Base-by-base conservation (phyloP, 2,329 filamentous ascomycete species). In the Talaromyces piceae region DNA sequence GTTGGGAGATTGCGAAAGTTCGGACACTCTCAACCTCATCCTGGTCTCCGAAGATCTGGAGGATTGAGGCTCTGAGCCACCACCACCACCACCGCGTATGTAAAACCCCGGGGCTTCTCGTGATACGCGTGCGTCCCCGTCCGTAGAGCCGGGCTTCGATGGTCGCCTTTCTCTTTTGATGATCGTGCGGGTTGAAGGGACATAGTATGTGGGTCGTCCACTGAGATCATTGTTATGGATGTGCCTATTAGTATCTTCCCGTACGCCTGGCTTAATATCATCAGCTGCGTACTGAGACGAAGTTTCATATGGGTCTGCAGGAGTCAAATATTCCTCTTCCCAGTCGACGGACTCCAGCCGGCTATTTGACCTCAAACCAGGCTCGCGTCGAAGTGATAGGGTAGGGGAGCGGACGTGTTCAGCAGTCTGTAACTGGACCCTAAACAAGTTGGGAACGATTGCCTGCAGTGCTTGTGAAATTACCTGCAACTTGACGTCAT, bases 401-500 rank as follows among this genome's bases (percentile, higher is more conserved):
- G 51, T 41, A 20, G 41, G 41, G 12, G 51, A 53, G 25, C 41
- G 51, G 30, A 45, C 49, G 5, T 25, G 45, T 8, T 49, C 16
- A 27, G 46, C 45, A 1, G 47, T 49, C 26, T 46, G 46, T 26
- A 47, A 47, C 13, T 47, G 46, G 20, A 53, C 23, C 12, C 41
- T 28, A n/a, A 49, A 27, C 18, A 41, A 20, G 22, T 46, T 26
- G 1, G 60, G 55, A 46, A 75, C 70, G 12, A 71, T 63, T 41
- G 68, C 64, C 5, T 78, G 76, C 49, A 81, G 75, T 6, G 76
- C 75, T 44, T 74, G 74, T 8, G 71, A 70, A 52, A 81, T 71
- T 37, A 79, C 66, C 30, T 68, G 69, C 9, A 80, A 64, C 61
- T 81, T 82, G 43, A 74, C 66, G 37, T 78, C 74, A 59, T 81